These are phyloP conservation scores for Sesbania bispinosa DNA, from an alignment of 306 rosid genomes.

Conservation along the genomic window DNA sequence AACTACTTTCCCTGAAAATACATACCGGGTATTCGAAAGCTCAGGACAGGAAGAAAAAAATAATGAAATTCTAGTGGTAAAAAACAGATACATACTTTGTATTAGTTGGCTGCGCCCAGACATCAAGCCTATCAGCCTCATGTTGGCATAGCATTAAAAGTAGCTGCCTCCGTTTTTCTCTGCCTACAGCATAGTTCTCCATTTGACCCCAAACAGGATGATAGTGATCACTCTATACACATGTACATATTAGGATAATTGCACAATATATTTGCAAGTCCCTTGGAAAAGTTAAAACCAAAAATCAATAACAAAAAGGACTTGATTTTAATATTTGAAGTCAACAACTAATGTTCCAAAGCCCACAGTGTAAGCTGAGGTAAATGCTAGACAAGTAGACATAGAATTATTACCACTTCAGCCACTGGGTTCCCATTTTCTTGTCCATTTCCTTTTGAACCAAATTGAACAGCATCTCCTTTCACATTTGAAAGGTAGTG, in stretches of 20 bases:
- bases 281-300: conserved; percentile 8
- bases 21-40: conserved; percentile 17
- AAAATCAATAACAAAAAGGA: not conserved
- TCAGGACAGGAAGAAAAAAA: not conserved
- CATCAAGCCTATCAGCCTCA: conserved; percentile 97
- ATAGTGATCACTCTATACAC: conserved; percentile 57
- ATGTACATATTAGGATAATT: conserved; percentile 26
- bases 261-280: conserved; percentile 19
- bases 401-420: conserved; percentile 61
- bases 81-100: conserved; percentile 54
- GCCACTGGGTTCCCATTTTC: conserved; percentile 64
- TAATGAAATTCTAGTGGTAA: not conserved
- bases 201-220: conserved; percentile 99
- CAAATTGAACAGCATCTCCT: conserved; percentile 55
- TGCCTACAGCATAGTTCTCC: conserved; percentile 77
- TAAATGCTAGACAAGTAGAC: conserved; percentile 17
- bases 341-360: conserved; percentile 13
- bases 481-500: conserved; percentile 74
- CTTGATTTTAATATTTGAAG: conserved; percentile 5
- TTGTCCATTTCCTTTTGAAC: conserved; percentile 64
- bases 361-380: conserved; percentile 4
- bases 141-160: conserved; percentile 91
- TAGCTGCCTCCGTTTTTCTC: conserved; percentile 84
- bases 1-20: conserved; percentile 59
- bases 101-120: conserved; percentile 96